Evolutionary conservation across 2,329 filamentous ascomycete species (phyloP).

Genomic region (Cytospora mali): DNA sequence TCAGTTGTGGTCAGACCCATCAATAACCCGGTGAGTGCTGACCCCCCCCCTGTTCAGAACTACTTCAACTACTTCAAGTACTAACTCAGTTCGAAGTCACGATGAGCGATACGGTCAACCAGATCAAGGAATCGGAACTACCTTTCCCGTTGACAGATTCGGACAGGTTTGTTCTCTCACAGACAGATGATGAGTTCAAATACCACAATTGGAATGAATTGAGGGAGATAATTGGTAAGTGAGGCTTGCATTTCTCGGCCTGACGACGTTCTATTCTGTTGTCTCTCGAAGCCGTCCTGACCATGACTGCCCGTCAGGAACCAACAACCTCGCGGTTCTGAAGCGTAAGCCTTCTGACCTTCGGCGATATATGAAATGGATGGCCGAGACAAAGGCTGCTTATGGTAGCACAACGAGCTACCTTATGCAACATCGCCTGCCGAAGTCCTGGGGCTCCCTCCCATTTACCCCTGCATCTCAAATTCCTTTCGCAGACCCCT

Average conservation of each 20-base stretch:
- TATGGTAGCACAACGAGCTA: constrained; percentile 83
- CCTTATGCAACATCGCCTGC: constrained; percentile 72
- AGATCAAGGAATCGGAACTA: constrained; percentile 46
- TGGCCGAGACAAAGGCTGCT: constrained; percentile 65
- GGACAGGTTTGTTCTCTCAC: constrained; percentile 60
- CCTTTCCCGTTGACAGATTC: constrained; percentile 63
- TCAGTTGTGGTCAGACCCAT: no score
- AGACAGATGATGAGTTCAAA: constrained; percentile 70
- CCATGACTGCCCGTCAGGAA: constrained; percentile 38
- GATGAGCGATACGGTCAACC: constrained; percentile 44
- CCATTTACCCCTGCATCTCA: constrained; percentile 56
- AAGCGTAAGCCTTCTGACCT: constrained; percentile 81
- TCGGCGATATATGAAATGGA: constrained; percentile 78
- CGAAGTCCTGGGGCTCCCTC: constrained; percentile 63
- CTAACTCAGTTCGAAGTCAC: neutral
- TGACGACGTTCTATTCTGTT: neutral
- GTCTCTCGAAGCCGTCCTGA: constrained; percentile 5
- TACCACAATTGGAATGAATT: constrained; percentile 75
- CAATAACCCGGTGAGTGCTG: no score
- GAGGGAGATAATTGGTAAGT: constrained; percentile 65
- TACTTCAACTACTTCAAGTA: neutral
- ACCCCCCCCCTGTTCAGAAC: no score
- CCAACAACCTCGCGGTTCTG: constrained; percentile 70
- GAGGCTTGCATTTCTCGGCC: neutral
- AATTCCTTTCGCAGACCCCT: constrained; percentile 54